Evolutionary conservation across 169 alveolate species (phyloP).

Genomic region (Blepharisma undulans): DNA sequence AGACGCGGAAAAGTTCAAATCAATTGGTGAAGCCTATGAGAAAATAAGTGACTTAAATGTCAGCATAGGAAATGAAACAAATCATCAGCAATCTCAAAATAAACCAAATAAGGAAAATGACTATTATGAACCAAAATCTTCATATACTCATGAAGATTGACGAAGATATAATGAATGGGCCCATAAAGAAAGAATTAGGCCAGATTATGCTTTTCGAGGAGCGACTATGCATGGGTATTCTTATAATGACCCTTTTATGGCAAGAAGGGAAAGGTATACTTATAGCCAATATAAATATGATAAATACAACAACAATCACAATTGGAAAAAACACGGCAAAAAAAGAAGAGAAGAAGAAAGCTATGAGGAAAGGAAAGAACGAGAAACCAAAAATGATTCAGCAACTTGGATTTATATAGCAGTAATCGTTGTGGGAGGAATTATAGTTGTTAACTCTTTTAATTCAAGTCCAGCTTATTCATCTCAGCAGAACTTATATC

Average conservation of each 20-base stretch:
- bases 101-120: background rate
- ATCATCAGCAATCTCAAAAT: background rate
- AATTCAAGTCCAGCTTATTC: background rate
- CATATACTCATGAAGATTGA: background rate
- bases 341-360: background rate
- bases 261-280: conserved; percentile 7
- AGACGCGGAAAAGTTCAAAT: conserved; percentile 65
- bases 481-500: background rate
- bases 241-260: conserved; percentile 29
- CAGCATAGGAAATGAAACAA: background rate
- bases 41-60: conserved; percentile 49
- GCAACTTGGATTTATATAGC: background rate
- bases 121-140: background rate
- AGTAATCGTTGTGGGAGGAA: background rate
- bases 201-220: background rate
- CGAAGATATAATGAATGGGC: background rate
- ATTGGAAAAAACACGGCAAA: background rate
- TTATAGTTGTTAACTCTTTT: background rate
- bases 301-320: background rate
- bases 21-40: conserved; percentile 73
- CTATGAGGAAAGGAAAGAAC: background rate
- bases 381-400: background rate
- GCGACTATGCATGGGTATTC: background rate
- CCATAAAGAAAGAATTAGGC: background rate
- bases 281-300: conserved; percentile 30